Evolutionary conservation across 768 basidiomycete genomes (phyloP).

Genomic region (Podaxis sp.): DNA sequence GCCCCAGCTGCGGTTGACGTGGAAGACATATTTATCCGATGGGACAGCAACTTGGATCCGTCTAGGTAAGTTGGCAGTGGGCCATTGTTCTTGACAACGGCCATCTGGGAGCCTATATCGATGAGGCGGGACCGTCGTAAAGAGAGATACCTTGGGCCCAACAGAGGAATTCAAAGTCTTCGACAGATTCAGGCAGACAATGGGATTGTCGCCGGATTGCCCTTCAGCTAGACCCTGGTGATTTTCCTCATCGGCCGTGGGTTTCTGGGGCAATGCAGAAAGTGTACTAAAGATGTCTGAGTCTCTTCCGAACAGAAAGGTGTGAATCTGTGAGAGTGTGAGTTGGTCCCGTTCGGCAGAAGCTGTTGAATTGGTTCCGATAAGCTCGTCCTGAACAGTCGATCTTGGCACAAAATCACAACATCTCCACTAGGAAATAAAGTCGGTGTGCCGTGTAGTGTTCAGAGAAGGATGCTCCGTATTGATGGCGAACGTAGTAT

Average conservation of each 20-base stretch:
- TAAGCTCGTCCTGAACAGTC: no score
- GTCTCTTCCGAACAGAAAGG: not conserved
- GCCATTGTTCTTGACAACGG: not conserved
- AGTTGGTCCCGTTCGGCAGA: no score
- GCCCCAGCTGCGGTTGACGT: not conserved
- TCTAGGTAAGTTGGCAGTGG: not conserved
- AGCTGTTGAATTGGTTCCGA: no score
- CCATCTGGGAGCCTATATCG: not conserved
- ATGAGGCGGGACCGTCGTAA: not conserved
- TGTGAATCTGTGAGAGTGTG: not conserved
- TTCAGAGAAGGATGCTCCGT: no score
- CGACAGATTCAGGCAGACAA: not conserved
- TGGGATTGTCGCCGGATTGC: not conserved
- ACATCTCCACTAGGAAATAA: no score
- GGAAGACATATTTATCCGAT: not conserved
- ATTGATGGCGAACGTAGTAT: no score
- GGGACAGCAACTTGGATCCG: not conserved
- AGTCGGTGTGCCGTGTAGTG: no score
- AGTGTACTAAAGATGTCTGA: not conserved
- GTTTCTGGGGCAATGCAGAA: not conserved
- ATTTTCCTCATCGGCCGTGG: not conserved
- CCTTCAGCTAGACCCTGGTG: not conserved
- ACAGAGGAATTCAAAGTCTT: slow-evolving; percentile 1
- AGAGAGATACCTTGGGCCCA: slow-evolving; percentile 4
- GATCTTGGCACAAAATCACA: no score